Evolutionary conservation across 225 moss, liverwort and hornwort genomes (phyloP).

Genomic region (Straminergon stramineum): DNA sequence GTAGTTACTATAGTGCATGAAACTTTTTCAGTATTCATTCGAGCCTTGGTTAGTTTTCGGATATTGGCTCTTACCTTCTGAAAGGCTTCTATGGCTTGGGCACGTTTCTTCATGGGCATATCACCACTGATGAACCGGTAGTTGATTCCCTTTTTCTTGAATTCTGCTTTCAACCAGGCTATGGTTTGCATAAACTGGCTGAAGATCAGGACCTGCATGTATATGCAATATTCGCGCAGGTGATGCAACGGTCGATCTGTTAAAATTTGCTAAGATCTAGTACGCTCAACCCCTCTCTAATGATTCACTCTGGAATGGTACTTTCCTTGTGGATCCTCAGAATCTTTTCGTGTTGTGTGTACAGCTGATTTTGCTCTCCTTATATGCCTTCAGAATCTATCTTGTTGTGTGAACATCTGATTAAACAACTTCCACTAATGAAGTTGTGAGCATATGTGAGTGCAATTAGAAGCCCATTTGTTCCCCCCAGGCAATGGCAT

Average conservation of each 20-base stretch:
- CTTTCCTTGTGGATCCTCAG: not conserved
- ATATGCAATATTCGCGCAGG: not conserved
- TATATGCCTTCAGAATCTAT: not conserved
- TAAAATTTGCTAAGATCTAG: not conserved
- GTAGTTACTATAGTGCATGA: not conserved
- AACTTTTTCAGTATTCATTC: not conserved
- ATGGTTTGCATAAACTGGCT: conserved; percentile 99
- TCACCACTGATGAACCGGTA: conserved; percentile 98
- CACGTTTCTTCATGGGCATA: conserved; percentile 99
- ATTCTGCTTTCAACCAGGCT: conserved; percentile 92
- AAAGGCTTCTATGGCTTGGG: conserved; percentile 97
- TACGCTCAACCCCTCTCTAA: not conserved
- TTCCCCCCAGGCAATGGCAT: not conserved
- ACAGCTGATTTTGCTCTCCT: not conserved
- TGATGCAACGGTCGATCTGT: not conserved
- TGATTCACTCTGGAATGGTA: not conserved
- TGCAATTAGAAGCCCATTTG: not conserved
- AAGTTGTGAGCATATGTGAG: not conserved
- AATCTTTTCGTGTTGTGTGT: not conserved
- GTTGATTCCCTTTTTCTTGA: conserved; percentile 90
- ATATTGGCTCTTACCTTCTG: conserved; percentile 53
- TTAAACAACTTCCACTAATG: not conserved
- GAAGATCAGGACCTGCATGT: conserved; percentile 80
- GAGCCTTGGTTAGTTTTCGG: not conserved
- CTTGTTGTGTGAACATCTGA: not conserved